These are phyloP conservation scores for Lichtheimia corymbifera DNA, from an alignment of 371 early-diverging fungal genomes.

Conservation along the genomic window DNA sequence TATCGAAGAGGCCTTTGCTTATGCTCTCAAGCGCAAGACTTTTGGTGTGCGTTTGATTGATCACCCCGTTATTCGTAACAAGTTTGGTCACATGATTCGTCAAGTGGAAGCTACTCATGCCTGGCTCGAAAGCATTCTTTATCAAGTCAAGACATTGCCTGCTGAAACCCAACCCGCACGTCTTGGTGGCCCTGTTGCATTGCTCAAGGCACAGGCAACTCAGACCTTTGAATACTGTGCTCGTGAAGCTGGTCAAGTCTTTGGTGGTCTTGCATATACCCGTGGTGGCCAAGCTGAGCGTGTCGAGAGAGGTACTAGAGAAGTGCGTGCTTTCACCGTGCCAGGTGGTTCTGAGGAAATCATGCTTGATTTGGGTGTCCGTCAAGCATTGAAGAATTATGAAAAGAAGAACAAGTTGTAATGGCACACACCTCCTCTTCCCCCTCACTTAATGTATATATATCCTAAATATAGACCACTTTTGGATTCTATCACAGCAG, in stretches of 20 bases:
- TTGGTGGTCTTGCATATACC: conserved; percentile 86
- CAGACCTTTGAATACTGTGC: conserved; percentile 89
- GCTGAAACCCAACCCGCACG: conserved; percentile 62
- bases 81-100: conserved; percentile 77
- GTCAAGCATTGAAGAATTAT: conserved; percentile 63
- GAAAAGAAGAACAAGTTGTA: neutral
- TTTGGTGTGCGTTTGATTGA: conserved; percentile 82
- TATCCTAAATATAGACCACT: neutral
- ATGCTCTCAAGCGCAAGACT: conserved; percentile 85
- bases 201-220: conserved; percentile 85
- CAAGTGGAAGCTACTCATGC: conserved; percentile 87
- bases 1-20: conserved; percentile 83
- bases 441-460: neutral
- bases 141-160: conserved; percentile 73
- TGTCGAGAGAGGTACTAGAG: conserved; percentile 85
- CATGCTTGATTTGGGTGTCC: conserved; percentile 70
- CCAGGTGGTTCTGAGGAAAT: conserved; percentile 81
- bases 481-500: neutral
- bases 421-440: neutral
- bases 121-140: conserved; percentile 77
- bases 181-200: conserved; percentile 86
- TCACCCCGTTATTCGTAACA: conserved; percentile 73
- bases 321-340: conserved; percentile 86
- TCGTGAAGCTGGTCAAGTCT: conserved; percentile 89
- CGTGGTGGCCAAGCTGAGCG: conserved; percentile 87